Evolutionary conservation across 1,139 yeast genomes (phyloP).

Genomic region (Diutina pseudorugosa): DNA sequence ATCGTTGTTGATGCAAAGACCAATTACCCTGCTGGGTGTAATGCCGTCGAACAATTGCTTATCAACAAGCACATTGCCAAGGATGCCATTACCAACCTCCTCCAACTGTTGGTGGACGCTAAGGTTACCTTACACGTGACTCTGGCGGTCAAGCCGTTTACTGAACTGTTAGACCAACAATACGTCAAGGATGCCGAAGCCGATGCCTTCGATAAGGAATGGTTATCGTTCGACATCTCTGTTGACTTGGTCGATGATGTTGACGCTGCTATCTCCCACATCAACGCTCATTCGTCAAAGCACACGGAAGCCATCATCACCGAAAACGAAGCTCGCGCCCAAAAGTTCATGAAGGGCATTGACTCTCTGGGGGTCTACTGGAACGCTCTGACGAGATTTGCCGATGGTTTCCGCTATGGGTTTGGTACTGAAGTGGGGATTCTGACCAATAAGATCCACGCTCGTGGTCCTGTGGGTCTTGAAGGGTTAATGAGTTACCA

Average conservation of each 20-base stretch:
- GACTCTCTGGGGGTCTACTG: constrained; percentile 98
- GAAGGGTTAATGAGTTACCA: constrained; percentile 96
- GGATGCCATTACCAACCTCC: constrained; percentile 28
- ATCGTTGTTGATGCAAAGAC: constrained; percentile 82
- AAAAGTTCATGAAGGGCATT: constrained; percentile 66
- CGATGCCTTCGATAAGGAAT: constrained; percentile 71
- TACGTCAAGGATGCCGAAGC: constrained; percentile 32
- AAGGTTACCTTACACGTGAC: constrained; percentile 65
- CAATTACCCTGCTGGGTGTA: constrained; percentile 97
- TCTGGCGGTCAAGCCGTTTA: constrained; percentile 29
- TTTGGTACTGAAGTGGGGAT: constrained; percentile 98
- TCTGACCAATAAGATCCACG: constrained; percentile 91
- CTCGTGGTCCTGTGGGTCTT: constrained; percentile 96
- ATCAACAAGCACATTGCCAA: constrained; percentile 42
- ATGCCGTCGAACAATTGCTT: constrained; percentile 83
- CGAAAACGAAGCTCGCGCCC: constrained; percentile 56
- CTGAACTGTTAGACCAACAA: constrained; percentile 8
- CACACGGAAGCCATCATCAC: constrained; percentile 94
- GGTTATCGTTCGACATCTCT: constrained; percentile 71
- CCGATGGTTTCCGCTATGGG: constrained; percentile 97
- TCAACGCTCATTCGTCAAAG: constrained; percentile 84
- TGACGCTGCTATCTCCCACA: constrained; percentile 66
- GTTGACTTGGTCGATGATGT: constrained; percentile 49
- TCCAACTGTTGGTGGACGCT: constrained; percentile 41
- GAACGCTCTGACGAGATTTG: constrained; percentile 95